Conservation (phyloP, 1,139 yeast species). For the Saccharomyces pastorianus region DNA sequence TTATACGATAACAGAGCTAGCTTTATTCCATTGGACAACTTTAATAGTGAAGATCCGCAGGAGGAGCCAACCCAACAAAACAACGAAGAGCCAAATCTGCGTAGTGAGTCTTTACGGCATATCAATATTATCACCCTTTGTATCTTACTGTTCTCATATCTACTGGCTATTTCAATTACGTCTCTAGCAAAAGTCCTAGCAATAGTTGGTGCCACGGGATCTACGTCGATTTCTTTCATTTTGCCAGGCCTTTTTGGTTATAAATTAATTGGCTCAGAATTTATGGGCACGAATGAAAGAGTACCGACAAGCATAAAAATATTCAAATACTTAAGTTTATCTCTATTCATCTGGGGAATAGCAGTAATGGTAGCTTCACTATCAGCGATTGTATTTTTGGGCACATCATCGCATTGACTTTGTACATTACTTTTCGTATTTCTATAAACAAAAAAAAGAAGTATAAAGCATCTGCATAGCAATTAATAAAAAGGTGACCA, state of each 20-base stretch:
- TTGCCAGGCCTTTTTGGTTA: slow-evolving; percentile 88
- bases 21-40: neutral
- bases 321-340: slow-evolving; percentile 52
- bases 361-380: slow-evolving; percentile 73
- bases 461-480: neutral
- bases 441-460: neutral
- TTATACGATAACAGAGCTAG: slow-evolving; percentile 35
- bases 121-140: slow-evolving; percentile 44
- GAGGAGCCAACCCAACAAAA: neutral
- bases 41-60: neutral
- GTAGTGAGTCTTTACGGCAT: neutral
- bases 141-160: slow-evolving; percentile 55
- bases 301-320: slow-evolving; percentile 37
- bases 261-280: slow-evolving; percentile 48
- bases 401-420: slow-evolving; percentile 36
- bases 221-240: slow-evolving; percentile 86
- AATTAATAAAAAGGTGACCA: slow-evolving; percentile 49
- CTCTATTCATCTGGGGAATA: slow-evolving; percentile 66
- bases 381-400: slow-evolving; percentile 61
- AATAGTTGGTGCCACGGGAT: slow-evolving; percentile 91
- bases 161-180: slow-evolving; percentile 63
- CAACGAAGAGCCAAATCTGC: neutral
- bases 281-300: slow-evolving; percentile 21
- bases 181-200: slow-evolving; percentile 83
- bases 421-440: neutral